Evolutionary conservation across 345 rosid genomes (phyloP).

Genomic region (Euphorbia lathyris): DNA sequence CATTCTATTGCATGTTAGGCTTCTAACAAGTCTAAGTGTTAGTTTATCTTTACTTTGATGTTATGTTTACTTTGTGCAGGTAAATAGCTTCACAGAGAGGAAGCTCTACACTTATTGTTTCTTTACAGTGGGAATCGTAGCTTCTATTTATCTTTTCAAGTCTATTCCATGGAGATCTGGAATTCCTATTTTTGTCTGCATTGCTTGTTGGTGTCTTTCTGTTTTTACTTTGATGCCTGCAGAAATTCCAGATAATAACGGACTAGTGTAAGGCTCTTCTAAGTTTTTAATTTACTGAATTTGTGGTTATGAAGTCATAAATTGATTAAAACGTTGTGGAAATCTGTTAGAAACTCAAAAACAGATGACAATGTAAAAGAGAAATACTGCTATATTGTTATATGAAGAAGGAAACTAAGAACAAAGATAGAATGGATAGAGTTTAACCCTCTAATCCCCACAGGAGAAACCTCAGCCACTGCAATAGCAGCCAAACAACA

Average conservation of each 20-base stretch:
- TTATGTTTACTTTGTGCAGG: conserved; percentile 51
- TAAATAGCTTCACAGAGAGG: conserved; percentile 89
- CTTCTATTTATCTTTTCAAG: conserved; percentile 51
- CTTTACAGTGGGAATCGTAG: conserved; percentile 53
- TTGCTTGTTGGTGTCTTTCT: conserved; percentile 78
- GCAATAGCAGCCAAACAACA: no score
- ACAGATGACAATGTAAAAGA: no score
- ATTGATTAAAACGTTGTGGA: conserved; percentile 4
- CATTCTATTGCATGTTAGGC: conserved; percentile 6
- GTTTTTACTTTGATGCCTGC: conserved; percentile 93
- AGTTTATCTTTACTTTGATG: conserved; percentile 17
- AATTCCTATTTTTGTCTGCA: conserved; percentile 69
- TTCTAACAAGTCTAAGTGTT: conserved; percentile 7
- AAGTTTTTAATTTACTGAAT: conserved; percentile 7
- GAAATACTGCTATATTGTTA: no score
- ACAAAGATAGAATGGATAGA: no score
- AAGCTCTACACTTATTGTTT: conserved; percentile 93
- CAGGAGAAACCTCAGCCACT: no score
- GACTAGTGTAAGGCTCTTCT: conserved; percentile 61
- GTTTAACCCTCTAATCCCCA: no score
- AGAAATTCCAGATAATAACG: conserved; percentile 92
- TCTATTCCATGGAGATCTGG: conserved; percentile 75
- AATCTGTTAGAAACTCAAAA: no score
- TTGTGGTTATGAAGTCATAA: conserved; percentile 2
- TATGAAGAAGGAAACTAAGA: no score